Evolutionary conservation across 1,284 basidiomycete species (phyloP).

Genomic region (Boletellus deceptivus): DNA sequence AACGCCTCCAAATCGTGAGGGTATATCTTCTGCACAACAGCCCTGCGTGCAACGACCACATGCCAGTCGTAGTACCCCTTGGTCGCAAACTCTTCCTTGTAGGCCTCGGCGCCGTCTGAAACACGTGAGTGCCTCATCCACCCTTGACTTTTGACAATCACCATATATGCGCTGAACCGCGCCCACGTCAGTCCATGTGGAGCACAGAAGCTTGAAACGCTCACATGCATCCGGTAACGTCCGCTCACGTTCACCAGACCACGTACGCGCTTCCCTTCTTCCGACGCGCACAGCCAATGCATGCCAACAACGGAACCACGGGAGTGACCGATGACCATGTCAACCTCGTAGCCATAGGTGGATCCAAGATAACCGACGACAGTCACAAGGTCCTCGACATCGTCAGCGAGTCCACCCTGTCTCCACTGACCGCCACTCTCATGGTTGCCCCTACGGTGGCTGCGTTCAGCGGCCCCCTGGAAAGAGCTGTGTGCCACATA

Average conservation of each 20-base stretch:
- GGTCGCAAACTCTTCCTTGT: constrained; percentile 48
- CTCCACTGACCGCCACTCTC: constrained; percentile 70
- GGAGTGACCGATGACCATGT: constrained; percentile 71
- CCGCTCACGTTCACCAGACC: constrained; percentile 70
- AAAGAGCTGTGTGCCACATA: constrained; percentile 34
- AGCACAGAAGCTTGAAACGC: constrained; percentile 23
- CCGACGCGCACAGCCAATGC: constrained; percentile 62
- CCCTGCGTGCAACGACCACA: constrained; percentile 59
- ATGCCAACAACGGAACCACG: constrained; percentile 65
- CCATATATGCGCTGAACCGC: constrained; percentile 45
- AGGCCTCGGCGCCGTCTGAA: constrained; percentile 35
- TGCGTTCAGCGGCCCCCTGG: constrained; percentile 2
- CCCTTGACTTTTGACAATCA: constrained; percentile 19
- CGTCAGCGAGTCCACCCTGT: constrained; percentile 53
- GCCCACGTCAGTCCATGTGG: constrained; percentile 8
- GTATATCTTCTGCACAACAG: constrained; percentile 49
- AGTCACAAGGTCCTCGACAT: constrained; percentile 60
- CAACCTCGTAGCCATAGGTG: constrained; percentile 61
- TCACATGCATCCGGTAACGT: constrained; percentile 71
- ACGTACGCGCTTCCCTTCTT: constrained; percentile 51
- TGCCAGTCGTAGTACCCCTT: constrained; percentile 60
- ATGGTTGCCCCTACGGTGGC: constrained; percentile 59
- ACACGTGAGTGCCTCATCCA: constrained; percentile 4
- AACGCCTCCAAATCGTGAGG: constrained; percentile 59
- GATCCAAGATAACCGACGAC: constrained; percentile 61